Evolutionary conservation across 768 basidiomycete genomes (phyloP), one percentile per base, ranked within the genome.

Genomic region (Lentinula sp.): DNA sequence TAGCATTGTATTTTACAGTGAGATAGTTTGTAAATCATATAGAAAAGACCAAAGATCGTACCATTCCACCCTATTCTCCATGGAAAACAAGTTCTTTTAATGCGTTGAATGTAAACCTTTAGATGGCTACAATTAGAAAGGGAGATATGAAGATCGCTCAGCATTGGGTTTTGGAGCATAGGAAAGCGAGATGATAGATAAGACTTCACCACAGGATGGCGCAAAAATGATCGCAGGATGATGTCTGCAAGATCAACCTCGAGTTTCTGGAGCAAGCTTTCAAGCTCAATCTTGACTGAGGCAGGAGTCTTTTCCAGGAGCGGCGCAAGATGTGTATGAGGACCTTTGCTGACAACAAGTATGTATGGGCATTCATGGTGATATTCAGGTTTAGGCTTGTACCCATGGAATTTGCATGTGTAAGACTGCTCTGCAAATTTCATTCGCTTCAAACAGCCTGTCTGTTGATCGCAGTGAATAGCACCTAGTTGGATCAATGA

Each of bases 71-170:
- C 66, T 0, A 67, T 69, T 0, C 68, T 68, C 23, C 9, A 1
- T 11, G 68, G 70, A 57, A 63, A 72, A 4, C 15, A 15, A 5
- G 53, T 37, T 1, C 48, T 13, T 39, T 63, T 65, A 1, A 61
- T 59, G 28, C 57, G 10, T 1, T 62, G 37, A 35, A 71, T 69
- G 35, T 71, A 71, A 2, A 61, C 42, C 7, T 60, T 59, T 2
- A 72, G 35, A 45, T 66, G 66, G 7, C 55, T 43, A 0, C 63
- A 57, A 59, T 73, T 73, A 0, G 70, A 67, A 5, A 73, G 62
- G 0, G 70, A 73, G 2, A 64, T 31, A 57, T 73, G 70, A n/a
- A 70, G 64, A 31, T 71, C 57, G n/a, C 57, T 65, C 1, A 71
- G 40, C 13, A 63, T 65, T 10, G 69, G 67, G 18, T 39, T 48